Conservation (phyloP, 257 asterid species). For the Salvia miltiorrhiza region DNA sequence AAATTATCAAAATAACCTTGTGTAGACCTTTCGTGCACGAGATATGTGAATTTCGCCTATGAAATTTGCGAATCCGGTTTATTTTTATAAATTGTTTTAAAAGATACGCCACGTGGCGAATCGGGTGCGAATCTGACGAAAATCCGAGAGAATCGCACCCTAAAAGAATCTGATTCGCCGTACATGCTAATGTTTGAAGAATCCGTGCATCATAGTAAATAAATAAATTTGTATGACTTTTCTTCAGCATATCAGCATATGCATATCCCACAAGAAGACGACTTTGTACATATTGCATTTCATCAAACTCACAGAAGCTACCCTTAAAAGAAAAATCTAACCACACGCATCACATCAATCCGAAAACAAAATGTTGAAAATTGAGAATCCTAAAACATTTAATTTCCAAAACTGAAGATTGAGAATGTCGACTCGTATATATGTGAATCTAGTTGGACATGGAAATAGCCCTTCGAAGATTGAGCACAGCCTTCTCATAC, state of each 20-base stretch:
- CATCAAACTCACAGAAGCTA: not conserved
- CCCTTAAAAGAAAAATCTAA: slow-evolving; percentile 2
- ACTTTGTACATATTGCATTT: slow-evolving; percentile 1
- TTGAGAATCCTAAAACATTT: not conserved
- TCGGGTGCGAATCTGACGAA: too few species aligned
- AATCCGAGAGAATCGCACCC: too few species aligned
- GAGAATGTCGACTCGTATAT: not conserved
- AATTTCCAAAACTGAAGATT: not conserved
- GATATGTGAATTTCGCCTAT: too few species aligned
- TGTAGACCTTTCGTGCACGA: too few species aligned
- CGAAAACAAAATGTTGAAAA: not conserved
- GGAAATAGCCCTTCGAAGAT: slow-evolving; percentile 55
- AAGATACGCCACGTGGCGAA: too few species aligned
- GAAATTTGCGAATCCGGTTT: too few species aligned
- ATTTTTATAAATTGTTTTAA: too few species aligned
- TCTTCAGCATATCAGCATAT: not conserved
- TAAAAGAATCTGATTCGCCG: too few species aligned
- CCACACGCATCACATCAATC: slow-evolving; percentile 7
- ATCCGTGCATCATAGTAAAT: too few species aligned
- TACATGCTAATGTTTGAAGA: too few species aligned
- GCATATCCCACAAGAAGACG: not conserved
- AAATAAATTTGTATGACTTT: not conserved
- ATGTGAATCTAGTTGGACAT: slow-evolving; percentile 19
- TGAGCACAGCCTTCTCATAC: slow-evolving; percentile 69
- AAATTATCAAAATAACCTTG: too few species aligned